These are phyloP conservation scores for Colletotrichum sp. DNA, from an alignment of 2,329 filamentous ascomycete species.

Conservation along the genomic window DNA sequence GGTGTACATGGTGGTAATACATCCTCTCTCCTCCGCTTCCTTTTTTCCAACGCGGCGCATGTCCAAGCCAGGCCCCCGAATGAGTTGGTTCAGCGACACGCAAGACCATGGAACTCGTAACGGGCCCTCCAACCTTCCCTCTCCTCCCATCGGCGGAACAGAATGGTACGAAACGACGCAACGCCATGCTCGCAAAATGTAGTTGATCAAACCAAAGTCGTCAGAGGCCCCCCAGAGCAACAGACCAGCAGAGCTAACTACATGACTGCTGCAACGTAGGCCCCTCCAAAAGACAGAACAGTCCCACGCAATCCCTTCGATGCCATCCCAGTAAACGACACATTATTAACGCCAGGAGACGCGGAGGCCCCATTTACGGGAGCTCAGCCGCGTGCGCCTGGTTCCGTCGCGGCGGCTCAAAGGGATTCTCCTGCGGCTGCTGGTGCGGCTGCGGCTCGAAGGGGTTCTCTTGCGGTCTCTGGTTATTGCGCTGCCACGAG, in stretches of 20 bases:
- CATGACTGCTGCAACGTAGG: background rate
- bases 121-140: background rate
- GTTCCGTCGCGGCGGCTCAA: slow-evolving; percentile 13
- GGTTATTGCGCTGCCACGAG: slow-evolving; percentile 13
- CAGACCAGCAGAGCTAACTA: background rate
- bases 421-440: slow-evolving; percentile 8
- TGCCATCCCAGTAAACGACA: background rate
- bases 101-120: background rate
- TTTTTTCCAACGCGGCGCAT: background rate
- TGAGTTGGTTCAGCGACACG: background rate
- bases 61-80: background rate
- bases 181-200: slow-evolving; percentile 17
- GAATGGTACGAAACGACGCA: slow-evolving; percentile 1
- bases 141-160: background rate
- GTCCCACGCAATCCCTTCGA: background rate
- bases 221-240: background rate
- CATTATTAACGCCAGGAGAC: background rate
- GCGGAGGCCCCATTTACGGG: background rate
- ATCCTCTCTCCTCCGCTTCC: background rate
- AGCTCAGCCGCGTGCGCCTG: background rate
- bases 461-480: background rate
- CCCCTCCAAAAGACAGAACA: background rate
- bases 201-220: background rate
- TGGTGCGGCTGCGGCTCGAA: slow-evolving; percentile 5
- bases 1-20: background rate